Percentiles rank a stretch among this genome's conserved stretches.
Conservation (phyloP, 2,329 filamentous ascomycete genomes). For the Hymenoscyphus occultus region DNA sequence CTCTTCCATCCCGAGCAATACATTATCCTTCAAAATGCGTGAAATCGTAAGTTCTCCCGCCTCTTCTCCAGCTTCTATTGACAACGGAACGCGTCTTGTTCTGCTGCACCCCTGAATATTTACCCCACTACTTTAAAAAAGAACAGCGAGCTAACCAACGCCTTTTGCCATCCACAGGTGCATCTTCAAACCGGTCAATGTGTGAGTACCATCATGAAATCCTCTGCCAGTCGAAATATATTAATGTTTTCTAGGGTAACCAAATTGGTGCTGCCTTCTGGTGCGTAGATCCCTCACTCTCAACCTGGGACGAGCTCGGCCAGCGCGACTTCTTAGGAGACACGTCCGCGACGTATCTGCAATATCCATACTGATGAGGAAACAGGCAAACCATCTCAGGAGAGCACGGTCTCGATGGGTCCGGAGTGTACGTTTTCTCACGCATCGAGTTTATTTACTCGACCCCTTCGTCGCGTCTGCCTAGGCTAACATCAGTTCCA, state of each 20-base stretch:
- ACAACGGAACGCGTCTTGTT: conserved; percentile 40
- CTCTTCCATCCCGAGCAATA: conserved; percentile 20
- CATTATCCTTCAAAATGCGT: conserved; percentile 59
- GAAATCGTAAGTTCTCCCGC: conserved; percentile 60
- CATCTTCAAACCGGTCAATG: conserved; percentile 99
- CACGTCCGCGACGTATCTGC: conserved; percentile 8
- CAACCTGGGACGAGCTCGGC: conserved; percentile 19
- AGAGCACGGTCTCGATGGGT: conserved; percentile 96
- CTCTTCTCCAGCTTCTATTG: conserved; percentile 11
- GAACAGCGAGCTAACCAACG: conserved; percentile 52
- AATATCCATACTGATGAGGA: conserved; percentile 40
- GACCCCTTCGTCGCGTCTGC: conserved; percentile 8
- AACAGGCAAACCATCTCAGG: conserved; percentile 75
- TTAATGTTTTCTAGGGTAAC: conserved; percentile 72
- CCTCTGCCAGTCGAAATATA: conserved; percentile 10
- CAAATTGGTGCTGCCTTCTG: conserved; percentile 99
- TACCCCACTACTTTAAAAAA: conserved; percentile 39
- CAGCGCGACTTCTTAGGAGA: conserved; percentile 32
- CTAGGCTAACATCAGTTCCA: conserved; percentile 39
- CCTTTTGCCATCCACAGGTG: conserved; percentile 64
- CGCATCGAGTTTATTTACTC: conserved; percentile 2
- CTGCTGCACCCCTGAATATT: conserved; percentile 37
- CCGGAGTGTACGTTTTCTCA: conserved; percentile 73
- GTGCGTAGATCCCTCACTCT: conserved; percentile 48
- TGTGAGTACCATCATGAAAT: conserved; percentile 57